Evolutionary conservation across 768 basidiomycete species (phyloP).

Genomic region (Amylocystis lapponica): DNA sequence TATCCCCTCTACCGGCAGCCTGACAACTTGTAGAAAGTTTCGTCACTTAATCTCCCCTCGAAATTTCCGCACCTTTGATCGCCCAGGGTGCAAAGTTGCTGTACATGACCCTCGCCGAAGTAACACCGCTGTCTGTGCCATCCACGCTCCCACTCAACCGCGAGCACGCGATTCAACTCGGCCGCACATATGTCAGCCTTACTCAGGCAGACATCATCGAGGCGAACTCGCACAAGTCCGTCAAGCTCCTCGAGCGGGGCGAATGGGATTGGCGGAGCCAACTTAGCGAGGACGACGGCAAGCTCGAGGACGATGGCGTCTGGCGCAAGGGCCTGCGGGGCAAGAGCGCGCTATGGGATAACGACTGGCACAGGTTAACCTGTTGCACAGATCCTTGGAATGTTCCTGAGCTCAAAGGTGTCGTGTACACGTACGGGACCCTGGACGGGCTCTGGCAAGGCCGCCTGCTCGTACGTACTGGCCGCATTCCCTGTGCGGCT

Average conservation of each 20-base stretch:
- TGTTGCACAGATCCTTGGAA: conserved; percentile 37
- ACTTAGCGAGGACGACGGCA: conserved; percentile 18
- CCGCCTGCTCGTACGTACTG: conserved; percentile 45
- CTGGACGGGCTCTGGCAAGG: conserved; percentile 61
- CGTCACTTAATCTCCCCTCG: conserved; percentile 17
- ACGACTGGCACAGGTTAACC: conserved; percentile 51
- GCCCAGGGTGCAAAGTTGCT: conserved; percentile 56
- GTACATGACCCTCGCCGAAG: conserved; percentile 55
- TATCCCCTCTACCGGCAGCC: conserved; percentile 41
- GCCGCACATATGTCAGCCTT: conserved; percentile 26
- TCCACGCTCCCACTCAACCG: conserved; percentile 29
- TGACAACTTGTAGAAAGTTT: conserved; percentile 9
- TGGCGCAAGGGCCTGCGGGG: conserved; percentile 18
- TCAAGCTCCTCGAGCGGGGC: conserved; percentile 24
- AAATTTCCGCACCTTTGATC: conserved; percentile 37
- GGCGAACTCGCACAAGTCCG: conserved; percentile 36
- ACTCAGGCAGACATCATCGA: conserved; percentile 59
- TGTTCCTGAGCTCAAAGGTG: conserved; percentile 15
- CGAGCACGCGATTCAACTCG: conserved; percentile 23
- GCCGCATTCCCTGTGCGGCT: too few relatives aligned
- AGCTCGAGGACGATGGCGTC: conserved; percentile 20
- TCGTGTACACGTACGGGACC: conserved; percentile 43
- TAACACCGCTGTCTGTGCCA: conserved; percentile 34
- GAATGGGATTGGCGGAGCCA: conserved; percentile 21
- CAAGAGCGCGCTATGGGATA: conserved; percentile 44